Evolutionary conservation across 2,329 filamentous ascomycete species (phyloP), one percentile per base, ranked within the genome.

Genomic region (Tolypocladium sp.): DNA sequence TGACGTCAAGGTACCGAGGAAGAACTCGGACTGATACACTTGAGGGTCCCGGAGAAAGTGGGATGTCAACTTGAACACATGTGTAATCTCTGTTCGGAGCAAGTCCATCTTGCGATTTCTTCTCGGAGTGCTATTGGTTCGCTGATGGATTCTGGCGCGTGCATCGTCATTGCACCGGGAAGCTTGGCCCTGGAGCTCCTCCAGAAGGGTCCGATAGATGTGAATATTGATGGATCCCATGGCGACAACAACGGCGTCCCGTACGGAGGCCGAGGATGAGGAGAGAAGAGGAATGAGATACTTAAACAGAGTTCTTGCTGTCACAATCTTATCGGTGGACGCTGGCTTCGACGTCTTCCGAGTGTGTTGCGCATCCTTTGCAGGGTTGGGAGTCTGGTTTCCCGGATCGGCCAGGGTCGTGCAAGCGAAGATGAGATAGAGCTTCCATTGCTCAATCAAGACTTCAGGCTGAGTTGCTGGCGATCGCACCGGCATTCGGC

Each of bases 341-440:
- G 84, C 82, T 2, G 83, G 76, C 64, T 82, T 90, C 1, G 94
- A 97, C 3, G 83, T 84, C 71, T 95, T 96, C 51, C 93, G 84
- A 5, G 85, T 82, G 72, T 97, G 93, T 63, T 95, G 89, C 2
- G 78, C 77, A 37, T 87, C 78, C 58, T 86, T 83, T 4, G 73
- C 64, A 1, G 70, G 63, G 22, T 59, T 69, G 41, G 64, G 60
- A 17, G 68, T 70, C 27, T 80, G 79, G 59, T 79, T 85, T 12
- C 91, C 91, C 12, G 91, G 84, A 64, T 94, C 94, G 42, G 90
- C 92, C 59, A 99, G 79, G 0, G 94, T 97, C 12, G 93, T 96
- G 74, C 95, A 99, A 12, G 93, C 94, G 76, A 99, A 97, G 58
- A 97, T 92, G 33, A 99, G 81, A 71, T 97, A 97, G 2, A 97